Evolutionary conservation across 2,329 filamentous ascomycete species (phyloP), one percentile per base, ranked within the genome.

Genomic region (Akanthomyces dipterigenus): DNA sequence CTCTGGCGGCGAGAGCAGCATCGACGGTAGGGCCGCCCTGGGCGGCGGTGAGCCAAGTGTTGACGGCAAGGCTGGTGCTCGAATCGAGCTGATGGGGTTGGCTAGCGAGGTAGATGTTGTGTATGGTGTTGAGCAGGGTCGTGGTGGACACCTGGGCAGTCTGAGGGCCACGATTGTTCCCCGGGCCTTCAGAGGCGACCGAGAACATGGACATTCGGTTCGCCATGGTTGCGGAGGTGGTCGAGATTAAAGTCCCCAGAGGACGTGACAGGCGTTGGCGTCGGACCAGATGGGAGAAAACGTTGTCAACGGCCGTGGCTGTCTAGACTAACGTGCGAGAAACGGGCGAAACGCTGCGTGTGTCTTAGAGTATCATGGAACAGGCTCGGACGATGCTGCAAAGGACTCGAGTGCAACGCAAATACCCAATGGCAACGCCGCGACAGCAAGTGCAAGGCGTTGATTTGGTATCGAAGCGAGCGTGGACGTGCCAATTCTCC

Each of bases 61-160:
- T 98, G 66, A 98, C 91, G 0, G 95, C 93, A 43, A 98, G 75
- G 72, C 91, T 96, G 40, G 93, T 95, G 67, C 91, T 91, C 53
- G 92, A 88, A 75, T 99, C 95, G 50, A 99, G 84, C 64, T 83
- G 82, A 73, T 96, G 95, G n/a, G 93, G 86, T 70, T 91, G 86
- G 34, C 87, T 87, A 3, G 89, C 86, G 53, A 90, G 83, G 75
- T 96, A 98, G 70, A 90, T 88, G 68, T 91, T 92, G 77, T 99
- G 95, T 50, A 97, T 83, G 61, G 91, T 86, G 76, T 98, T 98
- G 61, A 99, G 84, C 51, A 98, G 83, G 0, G 92, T 96, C 1
- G 93, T 96, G 2, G 93, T 96, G 7, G 93, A 96, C 60, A 97
- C 88, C 72, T 96, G 92, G 50, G 88, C 78, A 11, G 89, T 82